Percentiles rank a stretch among this genome's conserved stretches.
Conservation (phyloP, 352 stramenopile species). For the Globisporangium nunn region DNA sequence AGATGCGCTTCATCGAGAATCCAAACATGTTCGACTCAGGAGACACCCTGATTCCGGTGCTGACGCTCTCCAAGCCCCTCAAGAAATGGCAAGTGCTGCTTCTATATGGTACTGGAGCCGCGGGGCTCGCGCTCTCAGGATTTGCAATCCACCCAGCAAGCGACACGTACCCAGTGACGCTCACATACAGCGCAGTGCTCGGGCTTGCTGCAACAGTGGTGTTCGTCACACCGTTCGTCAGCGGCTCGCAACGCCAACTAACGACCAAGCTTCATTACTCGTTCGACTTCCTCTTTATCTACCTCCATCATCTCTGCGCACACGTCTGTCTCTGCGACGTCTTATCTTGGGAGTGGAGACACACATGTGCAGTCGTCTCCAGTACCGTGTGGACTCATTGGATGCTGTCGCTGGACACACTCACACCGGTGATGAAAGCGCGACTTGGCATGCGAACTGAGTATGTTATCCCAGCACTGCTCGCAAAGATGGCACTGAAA, state of each 20-base stretch:
- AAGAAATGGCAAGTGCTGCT: background rate
- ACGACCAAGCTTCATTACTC: constrained; percentile 10
- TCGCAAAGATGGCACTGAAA: constrained; percentile 9
- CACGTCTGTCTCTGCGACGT: constrained; percentile 10
- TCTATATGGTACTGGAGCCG: background rate
- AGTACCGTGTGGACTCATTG: constrained; percentile 16
- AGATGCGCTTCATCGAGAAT: constrained; percentile 5
- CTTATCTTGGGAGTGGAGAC: constrained; percentile 9
- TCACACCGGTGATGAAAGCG: constrained; percentile 11
- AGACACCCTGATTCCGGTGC: background rate
- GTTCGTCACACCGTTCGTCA: background rate
- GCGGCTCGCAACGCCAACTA: constrained; percentile 13
- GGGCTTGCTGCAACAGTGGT: background rate
- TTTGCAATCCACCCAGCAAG: constrained; percentile 5
- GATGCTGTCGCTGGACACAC: constrained; percentile 16
- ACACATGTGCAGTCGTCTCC: background rate
- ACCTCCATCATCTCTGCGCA: constrained; percentile 10
- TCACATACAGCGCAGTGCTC: background rate
- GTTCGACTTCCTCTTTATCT: constrained; percentile 17
- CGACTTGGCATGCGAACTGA: constrained; percentile 3
- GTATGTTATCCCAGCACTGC: constrained; percentile 3
- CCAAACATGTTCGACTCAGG: constrained; percentile 2
- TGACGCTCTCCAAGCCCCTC: background rate
- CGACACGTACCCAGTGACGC: background rate
- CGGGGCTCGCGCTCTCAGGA: constrained; percentile 4